Evolutionary conservation across 208 protist genomes (phyloP), one percentile per base, ranked within the genome.

Genomic region (Kentomonas sorsogonicus): DNA sequence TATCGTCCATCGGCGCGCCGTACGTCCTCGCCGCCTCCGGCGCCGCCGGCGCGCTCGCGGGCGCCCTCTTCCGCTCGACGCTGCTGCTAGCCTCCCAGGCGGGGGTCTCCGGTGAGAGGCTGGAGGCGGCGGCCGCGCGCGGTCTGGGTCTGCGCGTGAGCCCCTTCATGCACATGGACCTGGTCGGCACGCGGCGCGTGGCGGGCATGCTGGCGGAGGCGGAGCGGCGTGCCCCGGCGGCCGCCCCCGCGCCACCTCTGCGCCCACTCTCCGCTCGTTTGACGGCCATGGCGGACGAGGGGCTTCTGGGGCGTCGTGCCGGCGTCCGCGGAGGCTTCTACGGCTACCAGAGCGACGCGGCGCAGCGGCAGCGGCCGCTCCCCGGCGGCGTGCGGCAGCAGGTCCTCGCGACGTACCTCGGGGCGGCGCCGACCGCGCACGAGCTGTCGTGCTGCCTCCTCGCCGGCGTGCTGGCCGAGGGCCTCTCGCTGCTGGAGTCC

Each of bases 401-500:
- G n/a, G 66, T 71, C 13, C 47, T 79, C 2, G 46, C 51, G 23
- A 25, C 57, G 0, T 85, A 75, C 55, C 50, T 85, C 33, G 54
- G 63, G n/a, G 60, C 47, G 50, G 29, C 69, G 20, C 36, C 45
- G 10, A 79, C 73, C 0, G 63, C 63, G 10, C 29, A 52, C 0
- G 72, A 80, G 45, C 47, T 87, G 11, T 53, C 76, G 0, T 70
- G 83, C 51, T 69, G 77, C 33, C 77, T 93, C 30, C 51, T 88
- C 13, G 75, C 72, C 4, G 82, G 72, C 16, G 73, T 89, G 20
- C 60, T 87, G 18, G 86, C 87, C 57, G 77, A 63, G 43, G 72
- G 69, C 50, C 86, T 74, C 29, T 77, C 75, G 33, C 38, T 93
- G 38, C 69, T 93, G 0, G 52, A 67, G 18, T 60, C 63, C 9